These are phyloP conservation scores for Artomyces pyxidatus DNA, from an alignment of 768 basidiomycete genomes.

Conservation along the genomic window DNA sequence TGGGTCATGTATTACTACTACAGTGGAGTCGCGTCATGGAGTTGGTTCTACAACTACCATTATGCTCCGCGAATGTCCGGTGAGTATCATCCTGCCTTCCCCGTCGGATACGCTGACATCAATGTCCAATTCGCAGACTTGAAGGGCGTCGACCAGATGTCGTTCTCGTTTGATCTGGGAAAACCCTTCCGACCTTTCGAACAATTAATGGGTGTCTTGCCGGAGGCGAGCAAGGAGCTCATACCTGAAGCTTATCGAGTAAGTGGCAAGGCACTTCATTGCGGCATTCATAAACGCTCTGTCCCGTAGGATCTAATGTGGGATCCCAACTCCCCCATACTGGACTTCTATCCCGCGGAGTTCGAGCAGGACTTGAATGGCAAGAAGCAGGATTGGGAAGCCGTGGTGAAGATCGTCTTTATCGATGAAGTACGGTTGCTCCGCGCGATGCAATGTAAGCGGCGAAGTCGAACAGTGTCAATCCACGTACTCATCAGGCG, in stretches of 20 bases:
- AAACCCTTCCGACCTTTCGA: slow-evolving; percentile 89
- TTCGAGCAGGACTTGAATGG: slow-evolving; percentile 95
- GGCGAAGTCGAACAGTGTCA: background rate
- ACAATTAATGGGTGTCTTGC: slow-evolving; percentile 97
- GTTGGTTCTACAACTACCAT: slow-evolving; percentile 98
- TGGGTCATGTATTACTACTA: slow-evolving; percentile 99
- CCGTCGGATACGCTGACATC: slow-evolving; percentile 12
- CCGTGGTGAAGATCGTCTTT: slow-evolving; percentile 97
- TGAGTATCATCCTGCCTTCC: slow-evolving; percentile 25
- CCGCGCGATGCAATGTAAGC: slow-evolving; percentile 73
- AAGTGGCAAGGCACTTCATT: slow-evolving; percentile 14
- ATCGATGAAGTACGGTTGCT: slow-evolving; percentile 78
- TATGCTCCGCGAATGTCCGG: slow-evolving; percentile 96
- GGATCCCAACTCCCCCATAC: slow-evolving; percentile 73
- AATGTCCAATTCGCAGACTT: slow-evolving; percentile 40
- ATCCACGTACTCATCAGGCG: slow-evolving; percentile 3
- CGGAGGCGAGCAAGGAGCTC: slow-evolving; percentile 81
- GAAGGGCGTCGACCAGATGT: slow-evolving; percentile 59
- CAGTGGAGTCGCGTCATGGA: slow-evolving; percentile 93
- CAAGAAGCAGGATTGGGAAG: slow-evolving; percentile 99
- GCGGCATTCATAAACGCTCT: too few species aligned
- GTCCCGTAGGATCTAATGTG: slow-evolving; percentile 89
- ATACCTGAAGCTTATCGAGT: slow-evolving; percentile 86
- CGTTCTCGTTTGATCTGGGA: slow-evolving; percentile 83
- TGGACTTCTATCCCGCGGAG: slow-evolving; percentile 89